Evolutionary conservation across 208 protist species (phyloP).

Genomic region (Willaertia magna): DNA sequence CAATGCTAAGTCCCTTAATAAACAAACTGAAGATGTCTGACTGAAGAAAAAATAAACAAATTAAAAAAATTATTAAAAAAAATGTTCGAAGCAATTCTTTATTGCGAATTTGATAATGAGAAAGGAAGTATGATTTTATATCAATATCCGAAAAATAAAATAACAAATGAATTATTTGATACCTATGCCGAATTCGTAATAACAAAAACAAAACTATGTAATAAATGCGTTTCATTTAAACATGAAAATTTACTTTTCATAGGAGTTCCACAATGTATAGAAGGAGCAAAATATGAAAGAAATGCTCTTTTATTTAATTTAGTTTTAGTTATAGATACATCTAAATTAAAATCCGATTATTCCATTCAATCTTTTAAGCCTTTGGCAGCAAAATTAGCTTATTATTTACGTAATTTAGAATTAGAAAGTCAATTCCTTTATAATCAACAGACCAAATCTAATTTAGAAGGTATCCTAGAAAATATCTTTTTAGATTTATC

Average conservation of each 20-base stretch:
- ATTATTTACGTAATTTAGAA: neutral
- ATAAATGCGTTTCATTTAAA: neutral
- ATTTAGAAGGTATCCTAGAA: neutral
- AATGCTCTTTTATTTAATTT: constrained; percentile 16
- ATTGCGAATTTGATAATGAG: constrained; percentile 13
- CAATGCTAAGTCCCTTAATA: too few relatives aligned
- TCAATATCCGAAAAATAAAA: neutral
- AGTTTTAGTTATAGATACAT: neutral
- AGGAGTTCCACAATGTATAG: constrained; percentile 5
- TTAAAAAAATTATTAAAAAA: neutral
- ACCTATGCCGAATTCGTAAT: constrained; percentile 10
- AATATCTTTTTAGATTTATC: neutral
- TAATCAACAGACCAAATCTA: neutral
- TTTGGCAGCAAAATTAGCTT: neutral
- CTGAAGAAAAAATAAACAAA: too few relatives aligned
- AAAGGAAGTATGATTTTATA: neutral
- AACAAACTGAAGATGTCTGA: too few relatives aligned
- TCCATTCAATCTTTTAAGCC: neutral
- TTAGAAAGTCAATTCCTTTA: neutral
- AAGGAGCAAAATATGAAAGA: constrained; percentile 8
- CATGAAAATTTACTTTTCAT: neutral
- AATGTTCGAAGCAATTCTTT: neutral
- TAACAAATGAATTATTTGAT: constrained; percentile 6
- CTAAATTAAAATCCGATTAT: neutral
- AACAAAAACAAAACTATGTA: neutral